Base-by-base conservation (phyloP, 2,329 filamentous ascomycete genomes). In the Fusarium mexicanum region DNA sequence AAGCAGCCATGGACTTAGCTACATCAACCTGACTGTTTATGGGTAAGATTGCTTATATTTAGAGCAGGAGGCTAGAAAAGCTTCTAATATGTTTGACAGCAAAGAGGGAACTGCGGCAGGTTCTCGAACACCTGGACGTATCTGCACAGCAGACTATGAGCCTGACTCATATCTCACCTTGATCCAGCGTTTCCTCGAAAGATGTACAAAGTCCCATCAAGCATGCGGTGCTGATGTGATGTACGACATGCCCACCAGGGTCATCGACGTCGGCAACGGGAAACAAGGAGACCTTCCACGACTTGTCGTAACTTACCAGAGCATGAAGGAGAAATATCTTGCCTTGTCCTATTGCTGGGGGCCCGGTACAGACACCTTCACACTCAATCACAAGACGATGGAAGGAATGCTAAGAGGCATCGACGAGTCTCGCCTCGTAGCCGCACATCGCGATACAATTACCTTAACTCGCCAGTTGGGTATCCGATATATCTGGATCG, bases 341-440 rank as follows among this genome's bases (percentile, higher is more conserved):
- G 66, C 66, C 1, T 11, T 69, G 3, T 69, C 66, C 4, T 68
- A 69, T 16, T 69, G 66, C 14, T 69, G 66, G 66, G 66, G 66
- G 3, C 64, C 64, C 16, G 66, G 26, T 20, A 68, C n/a, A 22
- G 64, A 67, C 14, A 62, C 64, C 3, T 69, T 55, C 33, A 68
- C 55, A 2, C 66, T 69, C 38, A 69, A 57, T 13, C 12, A 14
- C 31, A 12, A n/a, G 17, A 68, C 66, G 0, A 69, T 68, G 33
- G 20, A 46, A 5, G 48, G 12, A 1, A 68, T 69, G 50, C 33
- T 57, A 0, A 26, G 14, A 2, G 38, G 50, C 3, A 41, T 68
- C 5, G 40, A 53, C 14, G 51, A 64, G 20, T 26, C 40, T 26
- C 9, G 50, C 2, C 33, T 68, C 5, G 67, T 68, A 8, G 44